Evolutionary conservation across 2,329 filamentous ascomycete genomes (phyloP), one percentile per base, ranked within the genome.

Genomic region (Aspergillus brasiliensis): DNA sequence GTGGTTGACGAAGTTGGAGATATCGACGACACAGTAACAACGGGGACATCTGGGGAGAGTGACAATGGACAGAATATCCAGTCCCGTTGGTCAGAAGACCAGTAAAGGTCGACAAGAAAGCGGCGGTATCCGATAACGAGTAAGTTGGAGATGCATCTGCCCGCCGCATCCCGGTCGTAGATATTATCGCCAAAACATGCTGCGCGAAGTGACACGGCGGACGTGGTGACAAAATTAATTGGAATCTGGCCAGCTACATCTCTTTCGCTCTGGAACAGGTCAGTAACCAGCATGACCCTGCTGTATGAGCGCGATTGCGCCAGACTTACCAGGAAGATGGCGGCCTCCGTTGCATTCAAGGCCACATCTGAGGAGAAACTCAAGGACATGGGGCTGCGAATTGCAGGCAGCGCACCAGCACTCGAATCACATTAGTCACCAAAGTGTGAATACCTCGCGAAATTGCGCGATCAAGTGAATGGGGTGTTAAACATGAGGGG

Each of bases 51-150:
- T 27, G 67, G 63, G 37, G 82, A 81, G 55, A 86, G 76, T 48
- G 81, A 72, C 2, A 84, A 84, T 0, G 87, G 87, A 69, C 87
- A 90, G 17, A 89, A 79, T 52, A 79, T 84, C 85, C 87, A 89
- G 42, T 78, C 69, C 31, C 73, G 73, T 27, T 81, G 78, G 28
- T 74, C 78, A 23, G 80, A 68, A 63, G 88, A 86, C 87, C 87
- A 90, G 67, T 87, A 89, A 11, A 88, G 66, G 70, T 90, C 87
- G 27, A 88, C 73, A 46, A 83, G 74, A 48, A 88, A 79, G 47
- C 83, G 80, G 40, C 82, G 79, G 66, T 86, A 88, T 5, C 85
- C 85, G n/a, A 82, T 74, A 0, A 82, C 81, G 27, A 90, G 75
- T 1, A 90, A 77, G 70, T 88, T 88, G 4, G 86, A 88, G 37